Evolutionary conservation across 768 basidiomycete genomes (phyloP), one percentile per base, ranked within the genome.

Genomic region (Rhodotorula paludigena): DNA sequence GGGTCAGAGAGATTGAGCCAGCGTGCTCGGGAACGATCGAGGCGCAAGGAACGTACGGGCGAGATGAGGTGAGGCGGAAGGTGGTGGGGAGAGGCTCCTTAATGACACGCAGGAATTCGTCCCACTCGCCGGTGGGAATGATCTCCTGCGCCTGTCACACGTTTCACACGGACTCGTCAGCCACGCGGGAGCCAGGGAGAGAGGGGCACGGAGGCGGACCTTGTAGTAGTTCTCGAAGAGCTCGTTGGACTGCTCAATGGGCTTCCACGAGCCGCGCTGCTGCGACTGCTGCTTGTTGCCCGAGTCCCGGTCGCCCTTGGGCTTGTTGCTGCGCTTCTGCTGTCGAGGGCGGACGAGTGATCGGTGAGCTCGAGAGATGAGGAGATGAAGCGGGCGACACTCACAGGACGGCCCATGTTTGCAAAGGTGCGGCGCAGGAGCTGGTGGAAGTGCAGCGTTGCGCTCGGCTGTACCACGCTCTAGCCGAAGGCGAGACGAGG

Each of bases 41-140:
- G 33, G n/a, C 9, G 23, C n/a, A 15, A 11, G 23, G 44, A n/a
- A 72, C 82, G 64, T 77, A 93, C 93, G 88, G 84, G 77, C 91
- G 82, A 71, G 87, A 90, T 0, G 92, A 90, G 0, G 92, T 87
- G 25, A 99, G 86, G 47, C 96, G 83, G 78, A 99, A 99, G 0
- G 93, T 96, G 1, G 91, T 94, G 7, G 96, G 96, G 47, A 98
- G 80, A 44, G 89, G 89, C 35, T 81, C 81, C 10, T 84, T 82
- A 71, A 92, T 78, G 66, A n/a, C n/a, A n/a, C n/a, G n/a, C n/a
- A n/a, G n/a, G n/a, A 97, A 88, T 1, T 71, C 55, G 0, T 85
- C 82, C 90, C 91, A 98, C 77, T 98, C 90, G 0, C 68, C 75
- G 15, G 87, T 85, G 1, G 85, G 80, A 8, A 96, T 79, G 52